Percentiles rank a stretch among this genome's conserved stretches.
These are phyloP conservation scores for Malania oleifera DNA, from an alignment of 164 flowering plant genomes.

Conservation along the genomic window DNA sequence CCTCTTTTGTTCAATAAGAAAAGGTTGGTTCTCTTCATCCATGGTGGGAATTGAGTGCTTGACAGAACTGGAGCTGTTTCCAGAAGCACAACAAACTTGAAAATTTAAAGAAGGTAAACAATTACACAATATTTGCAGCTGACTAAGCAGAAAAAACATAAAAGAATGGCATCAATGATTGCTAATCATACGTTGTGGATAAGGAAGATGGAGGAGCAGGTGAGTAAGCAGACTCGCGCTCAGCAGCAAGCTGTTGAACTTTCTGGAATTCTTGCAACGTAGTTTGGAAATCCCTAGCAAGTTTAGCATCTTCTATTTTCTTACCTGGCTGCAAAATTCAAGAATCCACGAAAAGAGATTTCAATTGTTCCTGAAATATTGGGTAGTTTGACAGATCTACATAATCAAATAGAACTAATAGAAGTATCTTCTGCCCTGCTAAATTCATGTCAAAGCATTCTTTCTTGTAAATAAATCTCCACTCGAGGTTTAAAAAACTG, in stretches of 20 bases:
- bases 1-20: constrained; percentile 51
- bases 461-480: too few relatives aligned
- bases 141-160: background rate
- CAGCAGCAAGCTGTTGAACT: constrained; percentile 66
- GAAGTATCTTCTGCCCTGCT: too few relatives aligned
- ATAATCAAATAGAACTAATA: too few relatives aligned
- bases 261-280: constrained; percentile 68
- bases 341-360: constrained; percentile 10
- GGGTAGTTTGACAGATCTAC: too few relatives aligned
- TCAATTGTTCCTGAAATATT: background rate
- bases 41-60: constrained; percentile 20
- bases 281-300: constrained; percentile 72
- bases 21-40: constrained; percentile 39
- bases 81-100: constrained; percentile 4
- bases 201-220: constrained; percentile 36
- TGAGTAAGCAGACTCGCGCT: constrained; percentile 59
- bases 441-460: too few relatives aligned
- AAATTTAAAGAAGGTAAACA: background rate
- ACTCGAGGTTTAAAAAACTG: too few relatives aligned
- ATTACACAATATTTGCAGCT: background rate
- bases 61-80: constrained; percentile 30
- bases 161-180: background rate
- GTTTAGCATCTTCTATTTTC: constrained; percentile 72
- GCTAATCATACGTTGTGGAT: constrained; percentile 19
- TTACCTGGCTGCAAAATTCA: constrained; percentile 36